phyloP scores from a whole-genome alignment of 192 early-diverging fungal species.

The Umbelopsis sp. region DNA sequence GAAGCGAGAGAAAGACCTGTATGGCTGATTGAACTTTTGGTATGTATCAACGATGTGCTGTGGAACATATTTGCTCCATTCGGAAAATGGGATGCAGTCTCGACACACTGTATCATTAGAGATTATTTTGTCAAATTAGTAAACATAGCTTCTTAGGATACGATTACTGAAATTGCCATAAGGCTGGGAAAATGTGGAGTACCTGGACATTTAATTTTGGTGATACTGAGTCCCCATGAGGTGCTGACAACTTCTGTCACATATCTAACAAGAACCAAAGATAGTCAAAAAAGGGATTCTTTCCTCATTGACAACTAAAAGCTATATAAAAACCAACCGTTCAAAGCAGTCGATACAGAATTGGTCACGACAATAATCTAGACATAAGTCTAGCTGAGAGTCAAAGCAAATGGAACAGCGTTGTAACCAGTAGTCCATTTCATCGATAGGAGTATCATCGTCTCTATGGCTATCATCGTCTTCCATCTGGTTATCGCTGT shows the following conservation, averaged over 20 bases:
- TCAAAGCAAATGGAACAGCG: slow-evolving; percentile 65
- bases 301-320: background rate
- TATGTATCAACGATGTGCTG: slow-evolving; percentile 45
- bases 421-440: slow-evolving; percentile 58
- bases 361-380: slow-evolving; percentile 59
- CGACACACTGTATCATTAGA: slow-evolving; percentile 44
- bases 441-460: slow-evolving; percentile 25
- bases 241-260: slow-evolving; percentile 58
- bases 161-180: no score
- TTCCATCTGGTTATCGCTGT: slow-evolving; percentile 18
- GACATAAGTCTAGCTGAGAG: slow-evolving; percentile 55
- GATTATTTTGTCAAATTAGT: background rate
- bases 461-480: slow-evolving; percentile 11
- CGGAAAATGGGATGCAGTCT: slow-evolving; percentile 46
- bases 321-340: slow-evolving; percentile 34
- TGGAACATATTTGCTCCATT: slow-evolving; percentile 62
- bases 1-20: slow-evolving; percentile 52
- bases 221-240: slow-evolving; percentile 63
- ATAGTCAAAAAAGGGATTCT: background rate
- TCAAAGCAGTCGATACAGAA: slow-evolving; percentile 59
- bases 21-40: slow-evolving; percentile 58
- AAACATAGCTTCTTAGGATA: no score
- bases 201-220: slow-evolving; percentile 56
- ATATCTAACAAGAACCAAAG: slow-evolving; percentile 35
- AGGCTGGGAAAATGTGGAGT: background rate